These are phyloP conservation scores for Obelidium mucronatum DNA, from an alignment of 192 early-diverging fungal genomes.

Conservation along the genomic window DNA sequence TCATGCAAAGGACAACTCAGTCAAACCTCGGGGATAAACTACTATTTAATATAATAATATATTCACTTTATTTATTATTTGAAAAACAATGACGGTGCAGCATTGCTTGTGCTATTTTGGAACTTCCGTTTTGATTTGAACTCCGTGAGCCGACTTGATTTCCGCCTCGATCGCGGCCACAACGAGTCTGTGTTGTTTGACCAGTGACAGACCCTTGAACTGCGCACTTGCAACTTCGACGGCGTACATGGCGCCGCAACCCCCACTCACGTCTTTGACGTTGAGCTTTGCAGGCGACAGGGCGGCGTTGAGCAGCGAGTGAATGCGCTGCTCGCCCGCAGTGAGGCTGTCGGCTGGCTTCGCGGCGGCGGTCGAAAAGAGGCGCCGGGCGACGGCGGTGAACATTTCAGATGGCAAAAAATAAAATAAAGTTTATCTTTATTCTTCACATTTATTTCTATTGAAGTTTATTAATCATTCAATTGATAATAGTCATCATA, in stretches of 20 bases:
- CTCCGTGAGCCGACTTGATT: constrained; percentile 95
- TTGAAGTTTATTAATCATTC: too few species aligned
- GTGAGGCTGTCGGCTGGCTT: too few species aligned
- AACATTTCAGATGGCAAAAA: too few species aligned
- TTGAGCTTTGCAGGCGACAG: constrained; percentile 15
- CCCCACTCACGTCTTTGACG: constrained; percentile 49
- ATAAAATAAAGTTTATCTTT: not conserved
- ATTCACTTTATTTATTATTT: too few species aligned
- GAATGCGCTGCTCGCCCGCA: constrained; percentile 32
- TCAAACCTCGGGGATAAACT: too few species aligned
- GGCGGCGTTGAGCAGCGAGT: not conserved
- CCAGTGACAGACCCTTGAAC: constrained; percentile 78
- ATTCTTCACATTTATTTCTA: not conserved
- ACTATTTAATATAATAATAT: too few species aligned
- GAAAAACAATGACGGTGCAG: too few species aligned
- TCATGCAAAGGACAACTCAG: not conserved
- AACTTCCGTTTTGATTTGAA: too few species aligned
- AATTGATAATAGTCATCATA: too few species aligned
- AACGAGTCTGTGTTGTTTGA: constrained; percentile 93
- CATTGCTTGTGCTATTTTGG: too few species aligned
- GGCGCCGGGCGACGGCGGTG: too few species aligned
- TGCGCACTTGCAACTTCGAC: constrained; percentile 81
- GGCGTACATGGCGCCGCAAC: constrained; percentile 98
- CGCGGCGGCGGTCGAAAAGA: too few species aligned
- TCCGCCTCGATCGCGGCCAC: constrained; percentile 87